Conservation (phyloP, 2,329 filamentous ascomycete species). For the Hypomyces rosellus region DNA sequence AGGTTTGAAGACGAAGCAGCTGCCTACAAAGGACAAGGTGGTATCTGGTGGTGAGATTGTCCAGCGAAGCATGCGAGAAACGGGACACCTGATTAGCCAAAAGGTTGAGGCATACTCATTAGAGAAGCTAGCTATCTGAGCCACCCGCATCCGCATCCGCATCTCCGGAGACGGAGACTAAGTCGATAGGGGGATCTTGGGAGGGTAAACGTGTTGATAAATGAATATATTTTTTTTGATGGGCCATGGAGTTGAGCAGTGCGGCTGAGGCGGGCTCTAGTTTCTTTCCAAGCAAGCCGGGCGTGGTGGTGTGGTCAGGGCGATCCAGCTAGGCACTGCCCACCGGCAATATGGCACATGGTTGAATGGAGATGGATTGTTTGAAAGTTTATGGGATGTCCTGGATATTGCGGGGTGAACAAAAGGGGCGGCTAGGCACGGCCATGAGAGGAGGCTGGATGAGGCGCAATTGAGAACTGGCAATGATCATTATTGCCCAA, state of each 20-base stretch:
- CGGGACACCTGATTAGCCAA: slow-evolving; percentile 70
- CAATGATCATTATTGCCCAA: too few species aligned
- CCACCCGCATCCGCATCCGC: slow-evolving; percentile 9
- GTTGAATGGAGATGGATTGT: not conserved
- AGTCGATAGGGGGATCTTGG: not conserved
- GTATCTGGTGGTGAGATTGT: slow-evolving; percentile 64
- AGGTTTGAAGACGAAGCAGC: slow-evolving; percentile 57
- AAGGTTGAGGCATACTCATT: slow-evolving; percentile 77
- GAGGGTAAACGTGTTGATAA: too few species aligned
- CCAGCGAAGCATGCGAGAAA: slow-evolving; percentile 63
- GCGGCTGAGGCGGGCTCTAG: slow-evolving; percentile 2
- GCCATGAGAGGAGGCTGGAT: not conserved
- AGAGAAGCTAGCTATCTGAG: slow-evolving; percentile 65
- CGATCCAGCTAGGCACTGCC: not conserved
- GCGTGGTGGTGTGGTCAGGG: slow-evolving; percentile 3
- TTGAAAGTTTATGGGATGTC: not conserved
- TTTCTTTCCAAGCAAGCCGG: not conserved
- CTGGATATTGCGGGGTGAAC: not conserved
- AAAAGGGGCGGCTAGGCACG: not conserved
- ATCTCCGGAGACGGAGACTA: not conserved
- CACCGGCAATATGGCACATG: not conserved
- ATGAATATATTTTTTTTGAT: too few species aligned
- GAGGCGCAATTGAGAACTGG: not conserved
- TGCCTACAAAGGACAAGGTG: slow-evolving; percentile 51
- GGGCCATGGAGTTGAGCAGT: slow-evolving; percentile 4